phyloP scores from a whole-genome alignment of 2,329 filamentous ascomycete genomes.

The Lecanosticta acicola region DNA sequence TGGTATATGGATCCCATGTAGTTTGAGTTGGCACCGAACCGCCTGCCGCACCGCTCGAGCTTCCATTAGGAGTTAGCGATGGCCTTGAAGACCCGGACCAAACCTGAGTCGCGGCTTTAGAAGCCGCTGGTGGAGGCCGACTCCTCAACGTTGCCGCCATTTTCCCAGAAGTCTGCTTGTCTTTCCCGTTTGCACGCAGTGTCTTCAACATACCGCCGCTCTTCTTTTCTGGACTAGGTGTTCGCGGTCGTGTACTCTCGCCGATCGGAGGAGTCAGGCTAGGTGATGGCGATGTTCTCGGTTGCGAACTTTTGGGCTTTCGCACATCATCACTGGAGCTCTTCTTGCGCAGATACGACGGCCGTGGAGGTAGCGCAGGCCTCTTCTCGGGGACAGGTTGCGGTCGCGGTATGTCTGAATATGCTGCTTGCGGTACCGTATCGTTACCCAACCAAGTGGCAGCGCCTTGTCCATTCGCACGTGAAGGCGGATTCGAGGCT shows the following conservation, averaged over 20 bases:
- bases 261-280: constrained; percentile 19
- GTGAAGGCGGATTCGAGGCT: constrained; percentile 10
- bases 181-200: constrained; percentile 26
- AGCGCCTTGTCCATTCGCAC: constrained; percentile 5
- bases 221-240: constrained; percentile 59
- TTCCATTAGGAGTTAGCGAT: constrained; percentile 3
- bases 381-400: constrained; percentile 19
- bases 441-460: constrained; percentile 69
- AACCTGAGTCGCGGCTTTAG: constrained; percentile 59
- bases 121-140: constrained; percentile 50
- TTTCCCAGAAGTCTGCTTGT: constrained; percentile 34
- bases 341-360: constrained; percentile 44
- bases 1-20: constrained; percentile 33
- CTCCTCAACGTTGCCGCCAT: constrained; percentile 42
- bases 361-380: constrained; percentile 37
- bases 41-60: constrained; percentile 1
- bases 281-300: constrained; percentile 4
- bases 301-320: constrained; percentile 25
- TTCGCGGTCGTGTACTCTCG: constrained; percentile 42
- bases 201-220: constrained; percentile 46
- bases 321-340: constrained; percentile 36
- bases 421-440: constrained; percentile 73
- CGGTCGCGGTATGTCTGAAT: constrained; percentile 71
- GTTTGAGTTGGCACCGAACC: constrained; percentile 6
- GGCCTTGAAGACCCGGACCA: constrained; percentile 40